Evolutionary conservation across 1,284 basidiomycete species (phyloP).

Genomic region (Cutaneotrichosporon spelunceum): DNA sequence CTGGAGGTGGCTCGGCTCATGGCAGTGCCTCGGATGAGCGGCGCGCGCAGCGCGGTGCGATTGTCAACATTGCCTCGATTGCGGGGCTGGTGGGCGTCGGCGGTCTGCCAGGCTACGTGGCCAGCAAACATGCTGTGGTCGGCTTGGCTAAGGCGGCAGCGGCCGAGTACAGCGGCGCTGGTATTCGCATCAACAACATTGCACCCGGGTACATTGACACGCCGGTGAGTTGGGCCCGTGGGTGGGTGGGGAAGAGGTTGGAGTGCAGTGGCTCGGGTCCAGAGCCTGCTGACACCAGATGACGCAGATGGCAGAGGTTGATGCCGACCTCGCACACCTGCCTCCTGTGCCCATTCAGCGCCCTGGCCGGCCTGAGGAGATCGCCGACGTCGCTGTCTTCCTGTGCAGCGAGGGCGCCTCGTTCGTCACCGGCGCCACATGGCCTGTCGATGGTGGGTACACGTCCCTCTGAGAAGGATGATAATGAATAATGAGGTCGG

Average conservation of each 20-base stretch:
- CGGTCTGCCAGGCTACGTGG: conserved; percentile 11
- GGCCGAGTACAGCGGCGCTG: conserved; percentile 19
- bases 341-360: conserved; percentile 9
- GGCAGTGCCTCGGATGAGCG: conserved; percentile 7
- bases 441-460: conserved; percentile 36
- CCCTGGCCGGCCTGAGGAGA: conserved; percentile 27
- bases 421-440: conserved; percentile 37
- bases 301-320: neutral
- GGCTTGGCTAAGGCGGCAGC: conserved; percentile 24
- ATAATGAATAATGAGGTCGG: too few species aligned
- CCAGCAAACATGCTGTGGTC: conserved; percentile 29
- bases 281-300: neutral
- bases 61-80: conserved; percentile 28
- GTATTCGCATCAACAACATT: conserved; percentile 23
- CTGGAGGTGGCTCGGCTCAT: conserved; percentile 18
- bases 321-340: neutral
- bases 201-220: conserved; percentile 24
- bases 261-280: neutral
- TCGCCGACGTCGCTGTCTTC: conserved; percentile 38
- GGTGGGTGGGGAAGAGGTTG: neutral
- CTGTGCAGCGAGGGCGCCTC: conserved; percentile 31
- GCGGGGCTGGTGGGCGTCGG: conserved; percentile 7
- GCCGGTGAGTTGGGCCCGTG: conserved; percentile 3
- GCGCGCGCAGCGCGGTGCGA: conserved; percentile 25
- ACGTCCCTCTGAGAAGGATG: neutral